Base-by-base conservation (phyloP, 768 basidiomycete genomes). In the Russula sp. region DNA sequence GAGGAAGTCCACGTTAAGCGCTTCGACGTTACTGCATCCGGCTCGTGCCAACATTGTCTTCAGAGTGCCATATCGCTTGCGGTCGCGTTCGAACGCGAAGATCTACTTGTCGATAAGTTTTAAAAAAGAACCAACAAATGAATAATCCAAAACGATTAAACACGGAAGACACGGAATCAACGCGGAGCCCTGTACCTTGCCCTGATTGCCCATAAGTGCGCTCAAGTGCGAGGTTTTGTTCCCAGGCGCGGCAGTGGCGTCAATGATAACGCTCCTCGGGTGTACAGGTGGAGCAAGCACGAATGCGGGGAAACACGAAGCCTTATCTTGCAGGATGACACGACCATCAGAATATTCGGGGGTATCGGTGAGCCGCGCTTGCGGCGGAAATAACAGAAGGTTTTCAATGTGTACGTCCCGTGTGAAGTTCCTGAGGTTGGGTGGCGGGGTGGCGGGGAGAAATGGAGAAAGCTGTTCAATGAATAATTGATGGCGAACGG, bases 201-300 rank as follows among this genome's bases (percentile, higher is more conserved):
- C 92, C 73, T 83, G 82, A 68, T 88, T 88, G 20, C 78, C 73
- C 90, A 98, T 92, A 50, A 98, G 77, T 26, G 94, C 92, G 69
- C 91, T 90, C 26, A 98, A 76, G 75, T 96, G 93, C 9, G 94
- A 90, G 2, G 97, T 98, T 77, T 99, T 99, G 77, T 99, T 99
- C 0, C 97, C 97, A 0, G 97, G 97, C 1, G 97, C 97, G 46
- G 94, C 90, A 13, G 94, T 98, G 14, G 93, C 94, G 74, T 98
- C 96, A 46, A 98, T 89, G 34, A 94, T 90, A 53, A 82, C 78
- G 59, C 77, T 75, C 48, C 79, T 73, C 24, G 83, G 79, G 22
- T 71, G 73, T 2, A 79, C 75, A 13, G 87, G 88, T 49, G 92
- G 90, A 24, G 85, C 81, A n/a, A 99, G 84, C 7, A 98, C 83